These are phyloP conservation scores for Aspergillus persii DNA, from an alignment of 2,329 filamentous ascomycete genomes.

Conservation along the genomic window DNA sequence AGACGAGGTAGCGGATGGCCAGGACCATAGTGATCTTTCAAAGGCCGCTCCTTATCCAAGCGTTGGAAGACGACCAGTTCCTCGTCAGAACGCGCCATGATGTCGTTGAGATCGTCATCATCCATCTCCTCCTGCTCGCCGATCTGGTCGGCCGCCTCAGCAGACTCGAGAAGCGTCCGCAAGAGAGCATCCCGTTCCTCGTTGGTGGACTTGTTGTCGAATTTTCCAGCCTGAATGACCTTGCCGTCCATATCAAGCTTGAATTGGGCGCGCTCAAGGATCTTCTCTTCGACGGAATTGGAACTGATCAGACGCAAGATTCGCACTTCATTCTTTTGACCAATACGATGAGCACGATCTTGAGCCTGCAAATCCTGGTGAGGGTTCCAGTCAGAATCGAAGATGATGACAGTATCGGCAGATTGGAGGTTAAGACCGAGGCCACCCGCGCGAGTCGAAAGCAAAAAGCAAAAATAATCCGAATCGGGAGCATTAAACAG, in stretches of 20 bases:
- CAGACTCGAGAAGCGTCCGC: slow-evolving; percentile 83
- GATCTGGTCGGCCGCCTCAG: slow-evolving; percentile 64
- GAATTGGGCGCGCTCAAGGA: slow-evolving; percentile 91
- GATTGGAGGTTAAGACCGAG: slow-evolving; percentile 95
- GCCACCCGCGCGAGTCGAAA: slow-evolving; percentile 98
- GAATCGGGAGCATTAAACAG: slow-evolving; percentile 88
- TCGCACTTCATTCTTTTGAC: slow-evolving; percentile 98
- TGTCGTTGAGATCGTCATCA: slow-evolving; percentile 92
- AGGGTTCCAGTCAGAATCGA: slow-evolving; percentile 99
- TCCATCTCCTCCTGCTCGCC: slow-evolving; percentile 97
- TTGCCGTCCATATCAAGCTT: slow-evolving; percentile 99
- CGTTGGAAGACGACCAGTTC: slow-evolving; percentile 77
- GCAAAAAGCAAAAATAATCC: slow-evolving; percentile 93
- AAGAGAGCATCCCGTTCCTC: slow-evolving; percentile 97
- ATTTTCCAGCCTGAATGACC: slow-evolving; percentile 98
- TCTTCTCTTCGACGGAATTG: slow-evolving; percentile 98
- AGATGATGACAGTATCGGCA: slow-evolving; percentile 98
- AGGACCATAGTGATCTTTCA: slow-evolving; percentile 69
- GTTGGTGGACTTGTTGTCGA: slow-evolving; percentile 98
- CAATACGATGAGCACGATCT: slow-evolving; percentile 99
- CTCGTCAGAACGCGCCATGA: slow-evolving; percentile 82
- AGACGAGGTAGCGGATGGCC: slow-evolving; percentile 70
- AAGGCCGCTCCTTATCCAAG: slow-evolving; percentile 73
- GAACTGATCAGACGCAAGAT: slow-evolving; percentile 94
- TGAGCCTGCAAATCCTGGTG: slow-evolving; percentile 98